These are phyloP conservation scores for Clarireedia sp. DNA, from an alignment of 2,329 filamentous ascomycete species.

Conservation along the genomic window DNA sequence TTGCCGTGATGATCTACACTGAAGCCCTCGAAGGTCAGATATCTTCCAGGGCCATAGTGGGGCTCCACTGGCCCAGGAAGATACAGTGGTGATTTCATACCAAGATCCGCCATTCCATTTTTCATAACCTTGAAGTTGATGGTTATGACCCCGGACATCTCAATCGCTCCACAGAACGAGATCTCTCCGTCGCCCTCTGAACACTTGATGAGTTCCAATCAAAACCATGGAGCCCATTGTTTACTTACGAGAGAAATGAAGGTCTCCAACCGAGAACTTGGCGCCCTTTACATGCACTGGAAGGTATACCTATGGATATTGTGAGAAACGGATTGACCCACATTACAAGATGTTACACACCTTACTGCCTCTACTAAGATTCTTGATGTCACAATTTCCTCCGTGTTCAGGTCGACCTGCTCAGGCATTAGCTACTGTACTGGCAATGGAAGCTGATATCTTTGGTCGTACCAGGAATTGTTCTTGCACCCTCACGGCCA, in stretches of 20 bases:
- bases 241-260: conserved; percentile 42
- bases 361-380: conserved; percentile 58
- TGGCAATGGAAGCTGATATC: not conserved
- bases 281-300: conserved; percentile 81
- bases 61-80: conserved; percentile 81
- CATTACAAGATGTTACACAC: not conserved
- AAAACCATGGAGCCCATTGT: not conserved
- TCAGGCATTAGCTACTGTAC: not conserved
- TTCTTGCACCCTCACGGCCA: conserved; percentile 71
- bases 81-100: conserved; percentile 77
- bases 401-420: conserved; percentile 39
- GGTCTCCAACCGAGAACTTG: conserved; percentile 83
- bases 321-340: not conserved
- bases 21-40: conserved; percentile 85
- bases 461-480: conserved; percentile 55
- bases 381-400: conserved; percentile 90
- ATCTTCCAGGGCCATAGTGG: conserved; percentile 73
- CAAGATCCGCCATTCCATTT: conserved; percentile 64
- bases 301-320: conserved; percentile 64
- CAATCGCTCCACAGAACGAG: conserved; percentile 81
- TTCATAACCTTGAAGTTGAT: conserved; percentile 87
- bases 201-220: conserved; percentile 37
- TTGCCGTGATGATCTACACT: conserved; percentile 81
- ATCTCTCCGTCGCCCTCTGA: conserved; percentile 87
- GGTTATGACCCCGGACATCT: conserved; percentile 89